phyloP scores from a whole-genome alignment of 306 rosid species.

The Acacia melanoxylon region DNA sequence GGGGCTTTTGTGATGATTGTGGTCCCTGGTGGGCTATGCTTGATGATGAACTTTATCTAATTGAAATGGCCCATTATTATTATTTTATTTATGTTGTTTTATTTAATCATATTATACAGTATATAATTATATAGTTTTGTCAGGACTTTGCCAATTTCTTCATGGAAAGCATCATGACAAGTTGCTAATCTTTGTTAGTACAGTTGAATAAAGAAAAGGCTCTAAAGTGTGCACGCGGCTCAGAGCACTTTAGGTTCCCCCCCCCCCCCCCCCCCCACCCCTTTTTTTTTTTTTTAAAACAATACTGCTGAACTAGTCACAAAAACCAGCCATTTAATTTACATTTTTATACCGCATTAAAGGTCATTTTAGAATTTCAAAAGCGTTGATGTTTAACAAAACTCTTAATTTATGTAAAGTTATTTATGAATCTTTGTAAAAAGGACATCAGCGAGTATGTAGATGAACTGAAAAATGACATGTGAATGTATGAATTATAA shows the following conservation, averaged over 20 bases:
- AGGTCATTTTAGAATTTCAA: not conserved
- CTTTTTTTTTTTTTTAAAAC: not conserved
- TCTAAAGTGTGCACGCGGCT: not conserved
- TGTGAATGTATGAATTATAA: not conserved
- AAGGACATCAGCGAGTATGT: not conserved
- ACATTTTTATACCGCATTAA: not conserved
- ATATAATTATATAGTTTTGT: not conserved
- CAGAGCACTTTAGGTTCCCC: not conserved
- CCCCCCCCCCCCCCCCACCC: too few relatives aligned
- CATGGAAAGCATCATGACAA: conserved; percentile 32
- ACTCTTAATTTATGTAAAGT: too few relatives aligned
- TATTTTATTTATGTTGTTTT: not conserved
- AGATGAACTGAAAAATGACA: not conserved
- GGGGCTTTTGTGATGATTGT: conserved; percentile 37
- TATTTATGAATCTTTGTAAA: too few relatives aligned
- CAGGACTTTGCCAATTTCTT: not conserved
- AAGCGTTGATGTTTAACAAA: not conserved
- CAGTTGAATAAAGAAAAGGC: not conserved
- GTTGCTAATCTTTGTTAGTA: conserved; percentile 1
- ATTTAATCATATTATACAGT: not conserved
- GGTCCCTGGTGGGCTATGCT: conserved; percentile 33
- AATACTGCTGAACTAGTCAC: not conserved
- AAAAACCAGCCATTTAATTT: not conserved
- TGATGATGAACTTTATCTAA: not conserved
- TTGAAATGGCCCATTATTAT: conserved; percentile 18